phyloP scores from a whole-genome alignment of 208 protist genomes.

The Leishmania gerbilli region DNA sequence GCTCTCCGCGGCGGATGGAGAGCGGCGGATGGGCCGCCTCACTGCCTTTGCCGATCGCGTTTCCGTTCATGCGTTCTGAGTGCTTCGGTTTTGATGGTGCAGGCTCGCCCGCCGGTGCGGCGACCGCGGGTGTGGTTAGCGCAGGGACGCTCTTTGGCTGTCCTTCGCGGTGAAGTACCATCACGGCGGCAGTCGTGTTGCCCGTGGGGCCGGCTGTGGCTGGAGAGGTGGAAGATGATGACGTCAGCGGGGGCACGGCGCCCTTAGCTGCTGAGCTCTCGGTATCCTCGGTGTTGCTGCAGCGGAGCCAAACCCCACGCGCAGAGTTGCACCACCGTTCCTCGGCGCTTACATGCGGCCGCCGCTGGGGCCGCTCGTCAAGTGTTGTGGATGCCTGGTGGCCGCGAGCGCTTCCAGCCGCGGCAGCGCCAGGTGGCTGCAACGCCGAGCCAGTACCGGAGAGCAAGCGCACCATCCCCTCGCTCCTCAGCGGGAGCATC shows the following conservation, averaged over 20 bases:
- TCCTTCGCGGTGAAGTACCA: neutral
- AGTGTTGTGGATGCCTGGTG: neutral
- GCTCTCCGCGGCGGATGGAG: slow-evolving; percentile 27
- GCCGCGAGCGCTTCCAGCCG: neutral
- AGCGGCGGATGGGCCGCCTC: neutral
- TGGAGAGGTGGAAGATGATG: neutral
- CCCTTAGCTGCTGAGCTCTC: neutral
- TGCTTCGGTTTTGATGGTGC: neutral
- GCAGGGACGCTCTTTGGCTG: neutral
- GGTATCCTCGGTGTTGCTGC: neutral
- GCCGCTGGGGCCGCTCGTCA: slow-evolving; percentile 15
- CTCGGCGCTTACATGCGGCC: neutral
- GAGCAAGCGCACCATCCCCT: slow-evolving; percentile 14
- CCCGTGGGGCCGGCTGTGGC: neutral
- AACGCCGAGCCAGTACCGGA: slow-evolving; percentile 1
- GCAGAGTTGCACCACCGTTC: slow-evolving; percentile 21
- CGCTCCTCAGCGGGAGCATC: slow-evolving; percentile 10
- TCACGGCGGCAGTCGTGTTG: neutral
- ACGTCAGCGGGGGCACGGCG: neutral
- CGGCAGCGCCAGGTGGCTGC: neutral
- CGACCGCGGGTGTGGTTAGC: neutral
- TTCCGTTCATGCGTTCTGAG: neutral
- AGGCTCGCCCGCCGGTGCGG: neutral
- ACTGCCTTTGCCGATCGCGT: neutral
- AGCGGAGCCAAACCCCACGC: slow-evolving; percentile 10